These are phyloP conservation scores for Cucurbita pepo DNA, from an alignment of 306 rosid genomes.

Conservation along the genomic window DNA sequence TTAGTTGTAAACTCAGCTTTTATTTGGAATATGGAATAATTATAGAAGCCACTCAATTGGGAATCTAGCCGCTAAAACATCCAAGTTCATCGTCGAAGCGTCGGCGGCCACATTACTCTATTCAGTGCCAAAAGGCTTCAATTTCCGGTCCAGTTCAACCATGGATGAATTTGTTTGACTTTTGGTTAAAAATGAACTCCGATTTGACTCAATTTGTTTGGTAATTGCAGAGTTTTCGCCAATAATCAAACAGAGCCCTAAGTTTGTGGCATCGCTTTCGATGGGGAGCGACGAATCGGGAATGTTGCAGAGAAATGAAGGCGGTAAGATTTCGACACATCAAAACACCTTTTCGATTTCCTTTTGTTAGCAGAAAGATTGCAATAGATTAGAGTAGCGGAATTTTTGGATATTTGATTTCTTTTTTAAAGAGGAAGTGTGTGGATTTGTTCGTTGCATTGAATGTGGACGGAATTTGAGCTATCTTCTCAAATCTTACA, in stretches of 20 bases:
- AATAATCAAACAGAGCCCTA: not conserved
- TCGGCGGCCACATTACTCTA: not conserved
- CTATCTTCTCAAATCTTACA: not conserved
- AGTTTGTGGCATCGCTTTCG: not conserved
- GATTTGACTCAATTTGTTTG: not conserved
- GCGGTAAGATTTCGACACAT: not conserved
- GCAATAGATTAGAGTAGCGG: not conserved
- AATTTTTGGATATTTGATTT: not conserved
- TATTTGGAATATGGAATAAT: not conserved
- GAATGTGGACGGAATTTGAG: constrained; percentile 1
- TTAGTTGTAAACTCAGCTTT: not conserved
- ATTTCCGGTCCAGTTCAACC: not conserved
- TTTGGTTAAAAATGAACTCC: not conserved
- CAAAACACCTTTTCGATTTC: not conserved
- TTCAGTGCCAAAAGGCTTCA: not conserved
- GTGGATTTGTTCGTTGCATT: not conserved
- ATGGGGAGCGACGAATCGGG: not conserved
- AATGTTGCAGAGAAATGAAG: not conserved
- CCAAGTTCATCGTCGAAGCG: not conserved
- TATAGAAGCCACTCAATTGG: not conserved
- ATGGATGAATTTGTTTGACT: not conserved
- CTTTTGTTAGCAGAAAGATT: not conserved
- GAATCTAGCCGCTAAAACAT: not conserved
- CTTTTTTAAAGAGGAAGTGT: not conserved
- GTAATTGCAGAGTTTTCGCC: not conserved